Percentiles rank a stretch among this genome's conserved stretches.
Evolutionary conservation across 2,329 filamentous ascomycete species (phyloP).

Genomic region (Aotearoamyces nothofagi): DNA sequence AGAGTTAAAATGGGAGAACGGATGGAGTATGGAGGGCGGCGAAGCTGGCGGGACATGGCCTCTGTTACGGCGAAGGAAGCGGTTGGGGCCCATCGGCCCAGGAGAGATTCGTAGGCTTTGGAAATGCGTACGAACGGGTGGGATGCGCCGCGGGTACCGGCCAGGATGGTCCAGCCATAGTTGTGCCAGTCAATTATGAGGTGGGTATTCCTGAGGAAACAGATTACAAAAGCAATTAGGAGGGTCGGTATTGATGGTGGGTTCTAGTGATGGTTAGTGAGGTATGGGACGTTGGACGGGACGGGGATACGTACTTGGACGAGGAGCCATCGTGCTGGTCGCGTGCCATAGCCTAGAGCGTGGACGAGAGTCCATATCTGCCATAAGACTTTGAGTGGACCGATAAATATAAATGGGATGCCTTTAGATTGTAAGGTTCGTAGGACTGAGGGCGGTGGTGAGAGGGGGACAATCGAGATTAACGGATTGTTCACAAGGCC

Average conservation of each 20-base stretch:
- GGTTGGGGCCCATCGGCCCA: slow-evolving; percentile 51
- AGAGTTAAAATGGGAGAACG: slow-evolving; percentile 51
- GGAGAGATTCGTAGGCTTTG: slow-evolving; percentile 58
- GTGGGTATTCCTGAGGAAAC: slow-evolving; percentile 62
- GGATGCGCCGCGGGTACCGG: slow-evolving; percentile 33
- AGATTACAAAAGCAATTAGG: slow-evolving; percentile 56
- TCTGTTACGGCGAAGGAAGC: slow-evolving; percentile 79
- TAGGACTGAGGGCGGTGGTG: slow-evolving; percentile 49
- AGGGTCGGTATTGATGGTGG: slow-evolving; percentile 91
- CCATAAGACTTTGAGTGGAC: slow-evolving; percentile 64
- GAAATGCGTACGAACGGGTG: slow-evolving; percentile 71
- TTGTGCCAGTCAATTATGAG: slow-evolving; percentile 98
- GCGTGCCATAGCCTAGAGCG: slow-evolving; percentile 39
- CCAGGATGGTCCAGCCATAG: slow-evolving; percentile 90
- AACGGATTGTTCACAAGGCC: slow-evolving; percentile 53
- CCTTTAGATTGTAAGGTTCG: slow-evolving; percentile 52
- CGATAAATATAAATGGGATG: slow-evolving; percentile 62
- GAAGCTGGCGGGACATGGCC: slow-evolving; percentile 69
- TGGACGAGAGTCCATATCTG: slow-evolving; percentile 3
- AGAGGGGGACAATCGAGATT: slow-evolving; percentile 58
- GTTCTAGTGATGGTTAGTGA: slow-evolving; percentile 40
- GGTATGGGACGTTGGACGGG: slow-evolving; percentile 1
- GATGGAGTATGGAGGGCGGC: slow-evolving; percentile 45
- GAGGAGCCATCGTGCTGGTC: slow-evolving; percentile 71
- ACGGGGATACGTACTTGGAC: slow-evolving; percentile 49